Evolutionary conservation across 495 filamentous ascomycete species (phyloP), one percentile per base, ranked within the genome.

Genomic region (Lophiotrema nucula): DNA sequence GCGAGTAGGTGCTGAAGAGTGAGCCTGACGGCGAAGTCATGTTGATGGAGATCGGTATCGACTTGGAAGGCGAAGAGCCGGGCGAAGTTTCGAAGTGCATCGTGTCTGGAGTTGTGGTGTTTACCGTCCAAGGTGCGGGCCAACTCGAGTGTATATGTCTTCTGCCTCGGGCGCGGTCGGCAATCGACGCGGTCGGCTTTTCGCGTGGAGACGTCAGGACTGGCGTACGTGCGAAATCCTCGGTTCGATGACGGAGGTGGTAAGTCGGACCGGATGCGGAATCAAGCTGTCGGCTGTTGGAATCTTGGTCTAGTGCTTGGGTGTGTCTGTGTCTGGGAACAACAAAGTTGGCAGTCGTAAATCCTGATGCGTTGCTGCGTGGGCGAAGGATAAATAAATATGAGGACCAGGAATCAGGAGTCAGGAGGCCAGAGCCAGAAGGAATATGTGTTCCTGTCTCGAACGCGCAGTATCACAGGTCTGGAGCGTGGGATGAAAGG

Each of bases 71-170:
- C 3, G 61, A 65, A 12, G 65, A 53, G 33, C 51, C 28, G 21
- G 65, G 65, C 27, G 65, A 60, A 11, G 53, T 56, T 41, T 68
- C 65, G 62, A 68, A 68, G 37, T 68, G 54, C 65, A 68, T 68
- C 19, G 27, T 53, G 51, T 27, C 4, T 18, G 25, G 18, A 21
- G 27, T 47, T n/a, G n/a, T n/a, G n/a, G n/a, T n/a, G n/a, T n/a
- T n/a, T n/a, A n/a, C n/a, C n/a, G n/a, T n/a, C n/a, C 39, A 27
- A 15, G 44, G 12, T 13, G 47, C n/a, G 35, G n/a, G n/a, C n/a
- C n/a, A n/a, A n/a, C n/a, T n/a, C n/a, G n/a, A n/a, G n/a, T n/a
- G n/a, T n/a, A 49, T 61, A 48, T 61, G 21, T 45, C 23, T 50
- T 27, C 3, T 39, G 27, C 27, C 43, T 39, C 41, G 42, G 49